Conservation (phyloP, 352 stramenopile species). For the Phytophthora agathidicida region DNA sequence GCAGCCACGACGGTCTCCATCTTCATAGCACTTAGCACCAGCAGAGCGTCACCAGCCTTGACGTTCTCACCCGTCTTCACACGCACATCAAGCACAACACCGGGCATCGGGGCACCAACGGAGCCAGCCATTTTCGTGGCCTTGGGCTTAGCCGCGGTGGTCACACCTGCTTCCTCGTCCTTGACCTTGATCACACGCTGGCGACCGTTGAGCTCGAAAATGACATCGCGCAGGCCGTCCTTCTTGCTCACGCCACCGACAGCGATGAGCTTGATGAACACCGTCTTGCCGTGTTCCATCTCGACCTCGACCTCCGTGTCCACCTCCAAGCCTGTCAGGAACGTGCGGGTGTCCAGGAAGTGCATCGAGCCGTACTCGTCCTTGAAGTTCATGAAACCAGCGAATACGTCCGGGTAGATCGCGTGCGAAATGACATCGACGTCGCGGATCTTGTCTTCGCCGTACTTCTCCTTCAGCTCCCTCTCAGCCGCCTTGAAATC, state of each 20-base stretch:
- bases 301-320: conserved; percentile 81
- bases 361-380: conserved; percentile 86
- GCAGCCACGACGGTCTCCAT: conserved; percentile 98
- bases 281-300: conserved; percentile 96
- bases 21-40: conserved; percentile 98
- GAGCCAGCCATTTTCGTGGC: conserved; percentile 82
- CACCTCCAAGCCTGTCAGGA: conserved; percentile 75
- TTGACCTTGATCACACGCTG: conserved; percentile 92
- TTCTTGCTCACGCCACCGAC: conserved; percentile 90
- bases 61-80: conserved; percentile 93
- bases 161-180: conserved; percentile 84
- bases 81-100: conserved; percentile 96
- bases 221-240: conserved; percentile 93
- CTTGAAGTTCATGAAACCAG: conserved; percentile 86
- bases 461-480: conserved; percentile 89
- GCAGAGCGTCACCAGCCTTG: conserved; percentile 92
- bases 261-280: conserved; percentile 95
- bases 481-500: conserved; percentile 93
- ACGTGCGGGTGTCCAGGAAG: conserved; percentile 85
- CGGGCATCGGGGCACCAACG: conserved; percentile 97
- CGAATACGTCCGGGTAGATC: conserved; percentile 92
- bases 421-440: conserved; percentile 96
- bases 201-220: conserved; percentile 97
- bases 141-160: conserved; percentile 81
- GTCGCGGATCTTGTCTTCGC: conserved; percentile 90